Base-by-base conservation (phyloP, 345 rosid species). In the Raphanus raphanistrum region DNA sequence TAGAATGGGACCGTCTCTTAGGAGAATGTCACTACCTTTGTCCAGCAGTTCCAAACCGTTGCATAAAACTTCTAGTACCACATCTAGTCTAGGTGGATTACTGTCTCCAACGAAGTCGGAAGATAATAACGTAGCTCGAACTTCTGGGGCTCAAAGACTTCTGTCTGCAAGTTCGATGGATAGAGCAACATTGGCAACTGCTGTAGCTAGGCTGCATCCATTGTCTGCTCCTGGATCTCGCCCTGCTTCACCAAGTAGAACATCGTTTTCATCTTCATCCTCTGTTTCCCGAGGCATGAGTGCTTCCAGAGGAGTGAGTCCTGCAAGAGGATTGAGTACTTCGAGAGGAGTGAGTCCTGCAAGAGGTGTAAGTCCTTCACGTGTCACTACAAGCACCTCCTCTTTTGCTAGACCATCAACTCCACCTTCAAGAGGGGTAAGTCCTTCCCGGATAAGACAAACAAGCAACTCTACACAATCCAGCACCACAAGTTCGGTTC, bases 371-470 rank as follows among this genome's bases (percentile, higher is more conserved):
- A 87, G 90, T 85, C 91, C 91, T 54, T 66, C 89, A 21, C 84
- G 60, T 73, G 78, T 63, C 59, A 68, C n/a, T n/a, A n/a, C 78
- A 16, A 61, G 63, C 32, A 7, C 82, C 66, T 73, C 82, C 48
- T 68, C 68, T 76, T 79, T 79, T 58, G 67, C 84, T 36, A 89
- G 97, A 75, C 90, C 96, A 12, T 86, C 88, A 17, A 90, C 88
- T 54, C 92, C 94, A 76, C 85, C 97, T 81, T 69, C 93, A 28
- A 86, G 96, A 84, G 94, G 92, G 66, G 72, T 85, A 54, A 92
- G 97, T 72, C 99, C 98, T 63, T 87, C 97, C 78, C 82, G 91
- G 80, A 79, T 82, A 78, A 88, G 99, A 83, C 48, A 91, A 68
- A 79, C 88, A 16, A 80, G 76, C 74, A 70, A 82, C 28, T 76